Evolutionary conservation across 805 yeast species (phyloP).

Genomic region (Schwanniomyces pseudopolymorphus): DNA sequence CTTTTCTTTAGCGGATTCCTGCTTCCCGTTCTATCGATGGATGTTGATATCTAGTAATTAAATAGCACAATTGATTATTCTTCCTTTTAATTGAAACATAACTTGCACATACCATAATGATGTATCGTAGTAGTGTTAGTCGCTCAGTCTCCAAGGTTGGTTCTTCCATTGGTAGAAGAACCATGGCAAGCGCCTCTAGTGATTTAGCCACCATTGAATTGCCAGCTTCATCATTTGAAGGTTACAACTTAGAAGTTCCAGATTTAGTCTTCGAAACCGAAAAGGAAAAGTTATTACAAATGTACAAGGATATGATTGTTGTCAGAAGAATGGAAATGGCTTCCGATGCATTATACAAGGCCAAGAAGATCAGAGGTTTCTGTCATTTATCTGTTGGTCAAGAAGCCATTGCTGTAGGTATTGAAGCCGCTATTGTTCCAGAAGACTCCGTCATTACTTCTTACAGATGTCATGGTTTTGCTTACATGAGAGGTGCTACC

Average conservation of each 20-base stretch:
- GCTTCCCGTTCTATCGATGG: constrained; percentile 15
- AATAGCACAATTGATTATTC: constrained; percentile 4
- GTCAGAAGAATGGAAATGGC: constrained; percentile 99
- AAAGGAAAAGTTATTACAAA: constrained; percentile 75
- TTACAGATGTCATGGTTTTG: constrained; percentile 98
- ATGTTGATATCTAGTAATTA: background rate
- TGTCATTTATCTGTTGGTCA: constrained; percentile 98
- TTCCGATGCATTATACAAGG: constrained; percentile 95
- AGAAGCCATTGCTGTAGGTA: constrained; percentile 98
- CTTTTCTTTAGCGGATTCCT: constrained; percentile 15
- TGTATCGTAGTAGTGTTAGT: constrained; percentile 15
- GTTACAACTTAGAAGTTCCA: constrained; percentile 74
- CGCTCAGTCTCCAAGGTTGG: constrained; percentile 15
- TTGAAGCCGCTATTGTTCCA: constrained; percentile 86
- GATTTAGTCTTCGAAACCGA: constrained; percentile 72
- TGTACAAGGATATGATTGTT: constrained; percentile 95
- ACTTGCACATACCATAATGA: background rate
- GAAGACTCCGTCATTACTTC: constrained; percentile 92
- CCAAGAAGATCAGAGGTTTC: constrained; percentile 98
- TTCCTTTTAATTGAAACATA: constrained; percentile 2
- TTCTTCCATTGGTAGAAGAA: constrained; percentile 22
- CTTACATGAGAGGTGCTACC: constrained; percentile 92
- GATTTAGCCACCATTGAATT: constrained; percentile 54
- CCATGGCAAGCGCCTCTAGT: constrained; percentile 33
- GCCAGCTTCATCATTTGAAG: constrained; percentile 81